phyloP scores from a whole-genome alignment of 2,329 filamentous ascomycete species.

The Grosmannia clavigera region DNA sequence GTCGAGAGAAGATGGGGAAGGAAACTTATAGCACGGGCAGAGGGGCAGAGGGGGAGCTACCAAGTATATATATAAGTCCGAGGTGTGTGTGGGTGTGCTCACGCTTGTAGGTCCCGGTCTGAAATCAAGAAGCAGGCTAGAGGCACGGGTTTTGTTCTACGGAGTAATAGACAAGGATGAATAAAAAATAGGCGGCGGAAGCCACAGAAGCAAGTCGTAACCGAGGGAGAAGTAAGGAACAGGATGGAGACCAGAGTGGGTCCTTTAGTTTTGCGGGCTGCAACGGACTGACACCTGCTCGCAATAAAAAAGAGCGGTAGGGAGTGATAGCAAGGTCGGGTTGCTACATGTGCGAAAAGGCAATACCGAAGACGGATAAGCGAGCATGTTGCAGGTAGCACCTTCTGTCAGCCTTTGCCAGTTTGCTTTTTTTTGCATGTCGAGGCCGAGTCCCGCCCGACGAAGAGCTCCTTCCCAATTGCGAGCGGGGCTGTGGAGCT shows the following conservation, averaged over 20 bases:
- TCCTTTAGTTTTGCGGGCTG: not conserved
- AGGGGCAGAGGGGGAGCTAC: not conserved
- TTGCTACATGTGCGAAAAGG: not conserved
- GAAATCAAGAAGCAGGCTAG: not conserved
- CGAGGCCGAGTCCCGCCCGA: not conserved
- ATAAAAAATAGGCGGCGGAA: not conserved
- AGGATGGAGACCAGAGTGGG: not conserved
- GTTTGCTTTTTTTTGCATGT: not conserved
- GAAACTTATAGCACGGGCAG: not conserved
- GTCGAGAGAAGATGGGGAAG: not conserved
- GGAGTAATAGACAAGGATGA: not conserved
- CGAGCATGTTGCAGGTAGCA: not conserved
- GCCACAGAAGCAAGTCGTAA: not conserved
- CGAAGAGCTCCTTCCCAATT: not conserved
- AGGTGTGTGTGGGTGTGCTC: not conserved
- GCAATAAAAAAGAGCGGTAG: not conserved
- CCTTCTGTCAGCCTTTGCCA: not conserved
- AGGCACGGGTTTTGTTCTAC: not conserved
- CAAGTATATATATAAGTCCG: slow-evolving; percentile 1
- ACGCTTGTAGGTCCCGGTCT: not conserved
- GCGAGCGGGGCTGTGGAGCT: not conserved
- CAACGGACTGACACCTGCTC: not conserved
- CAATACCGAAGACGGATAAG: not conserved
- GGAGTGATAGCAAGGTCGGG: not conserved
- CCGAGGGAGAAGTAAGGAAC: not conserved